phyloP scores from a whole-genome alignment of 768 basidiomycete species.

The Cyathus striatus region DNA sequence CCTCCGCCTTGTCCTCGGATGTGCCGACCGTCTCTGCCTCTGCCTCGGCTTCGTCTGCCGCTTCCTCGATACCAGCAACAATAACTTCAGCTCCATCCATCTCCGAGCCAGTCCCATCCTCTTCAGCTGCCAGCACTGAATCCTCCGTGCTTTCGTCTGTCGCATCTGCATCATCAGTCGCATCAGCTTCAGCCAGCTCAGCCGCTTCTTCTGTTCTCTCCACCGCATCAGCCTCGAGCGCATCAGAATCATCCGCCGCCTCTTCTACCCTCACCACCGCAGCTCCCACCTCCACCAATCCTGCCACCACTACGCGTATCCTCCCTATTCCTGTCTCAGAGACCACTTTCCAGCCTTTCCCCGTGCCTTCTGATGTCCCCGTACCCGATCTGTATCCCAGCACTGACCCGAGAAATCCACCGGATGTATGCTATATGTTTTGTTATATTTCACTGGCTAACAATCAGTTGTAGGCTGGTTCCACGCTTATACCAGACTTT shows the following conservation, averaged over 20 bases:
- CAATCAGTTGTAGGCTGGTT: constrained; percentile 21
- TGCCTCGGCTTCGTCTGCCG: too few species aligned
- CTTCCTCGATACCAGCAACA: too few species aligned
- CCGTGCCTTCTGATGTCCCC: constrained; percentile 52
- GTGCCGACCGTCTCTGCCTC: too few species aligned
- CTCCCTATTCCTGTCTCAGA: constrained; percentile 3
- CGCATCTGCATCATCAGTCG: background rate
- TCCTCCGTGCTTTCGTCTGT: background rate
- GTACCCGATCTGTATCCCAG: constrained; percentile 48
- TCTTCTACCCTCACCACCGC: constrained; percentile 1
- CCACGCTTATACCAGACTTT: constrained; percentile 38
- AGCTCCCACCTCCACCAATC: constrained; percentile 1
- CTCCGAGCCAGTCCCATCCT: too few species aligned
- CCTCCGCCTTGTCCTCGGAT: too few species aligned
- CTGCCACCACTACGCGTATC: background rate
- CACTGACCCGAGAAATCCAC: constrained; percentile 53
- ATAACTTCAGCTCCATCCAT: too few species aligned
- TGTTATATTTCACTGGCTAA: background rate
- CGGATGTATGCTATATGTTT: constrained; percentile 32
- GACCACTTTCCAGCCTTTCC: constrained; percentile 53
- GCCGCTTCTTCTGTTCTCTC: constrained; percentile 2
- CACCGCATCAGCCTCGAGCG: background rate
- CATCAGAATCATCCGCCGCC: background rate
- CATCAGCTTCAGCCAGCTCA: background rate
- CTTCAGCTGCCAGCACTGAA: too few species aligned